Evolutionary conservation across 2,329 filamentous ascomycete genomes (phyloP), one percentile per base, ranked within the genome.

Genomic region (Trichoderma endophyticum): DNA sequence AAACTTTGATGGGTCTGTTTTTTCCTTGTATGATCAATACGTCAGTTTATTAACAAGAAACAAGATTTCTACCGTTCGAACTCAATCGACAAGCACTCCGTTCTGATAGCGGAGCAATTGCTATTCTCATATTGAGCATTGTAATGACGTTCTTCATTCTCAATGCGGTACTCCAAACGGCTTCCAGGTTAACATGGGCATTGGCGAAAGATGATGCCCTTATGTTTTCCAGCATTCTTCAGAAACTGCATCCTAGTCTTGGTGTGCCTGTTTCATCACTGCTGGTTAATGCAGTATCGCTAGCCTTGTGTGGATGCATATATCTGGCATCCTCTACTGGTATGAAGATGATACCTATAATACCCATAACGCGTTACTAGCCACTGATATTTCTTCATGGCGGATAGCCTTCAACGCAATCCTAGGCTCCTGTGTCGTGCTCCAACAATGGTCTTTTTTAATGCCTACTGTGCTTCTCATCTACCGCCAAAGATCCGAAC

Each of bases 181-280:
- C 73, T 8, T 75, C 73, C 15, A 61, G 71, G 14, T 57, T 75
- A 24, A 75, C 73, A 2, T 73, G 73, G 62, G 63, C 71, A 12
- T 74, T 75, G 56, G 73, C 73, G n/a, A 66, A 71, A 67, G 73
- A 73, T 51, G 65, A 75, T 26, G 72, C 71, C 14, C 51, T 73
- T 12, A 8, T 73, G 18, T 67, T 74, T 59, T 64, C 73, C 1
- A 48, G 26, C 12, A 26, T 48, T n/a, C 48, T 66, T 43, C 24
- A 51, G 43, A 66, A 66, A 54, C 12, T 54, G 63, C 39, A 66
- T 43, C 36, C 36, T 18, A 18, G 14, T 15, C 36, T 43, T 43
- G 36, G 6, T 18, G 36, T 43, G 36, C 36, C 36, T 43, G 36
- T 43, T 43, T 6, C 36, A 18, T 43, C 36, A 43, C 36, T 43